Evolutionary conservation across 1,284 basidiomycete genomes (phyloP).

Genomic region (Sanghuangporus sanghuang): DNA sequence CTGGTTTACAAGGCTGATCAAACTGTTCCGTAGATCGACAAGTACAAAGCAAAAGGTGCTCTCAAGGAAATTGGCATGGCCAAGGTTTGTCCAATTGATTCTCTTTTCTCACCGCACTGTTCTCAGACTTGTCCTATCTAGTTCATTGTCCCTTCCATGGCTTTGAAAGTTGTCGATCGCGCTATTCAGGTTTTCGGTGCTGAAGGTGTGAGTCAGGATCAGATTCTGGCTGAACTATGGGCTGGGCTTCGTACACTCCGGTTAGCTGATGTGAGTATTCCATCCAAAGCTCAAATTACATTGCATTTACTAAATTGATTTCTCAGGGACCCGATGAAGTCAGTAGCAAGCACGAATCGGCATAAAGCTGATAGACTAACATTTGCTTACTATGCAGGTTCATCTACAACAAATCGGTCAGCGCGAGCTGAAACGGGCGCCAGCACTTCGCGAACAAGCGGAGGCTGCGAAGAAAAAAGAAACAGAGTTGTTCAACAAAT

Average conservation of each 20-base stretch:
- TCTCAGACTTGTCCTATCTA: constrained; percentile 27
- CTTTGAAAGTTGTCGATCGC: constrained; percentile 83
- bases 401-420: constrained; percentile 94
- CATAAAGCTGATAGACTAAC: not conserved
- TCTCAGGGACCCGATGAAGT: constrained; percentile 80
- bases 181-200: constrained; percentile 95
- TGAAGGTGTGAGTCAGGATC: constrained; percentile 91
- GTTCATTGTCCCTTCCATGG: constrained; percentile 92
- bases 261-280: constrained; percentile 75
- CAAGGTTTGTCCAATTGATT: constrained; percentile 54
- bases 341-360: not conserved
- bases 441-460: constrained; percentile 46
- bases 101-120: not conserved
- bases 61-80: constrained; percentile 96
- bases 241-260: constrained; percentile 83
- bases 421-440: constrained; percentile 72
- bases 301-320: constrained; percentile 11
- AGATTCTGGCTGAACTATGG: constrained; percentile 74
- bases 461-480: constrained; percentile 57
- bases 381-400: constrained; percentile 43
- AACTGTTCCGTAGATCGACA: constrained; percentile 68
- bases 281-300: constrained; percentile 15
- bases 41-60: constrained; percentile 86
- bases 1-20: not conserved
- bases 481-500: constrained; percentile 48